Base-by-base conservation (phyloP, 1,284 basidiomycete genomes). In the Pyrrhoderma lamaoense region DNA sequence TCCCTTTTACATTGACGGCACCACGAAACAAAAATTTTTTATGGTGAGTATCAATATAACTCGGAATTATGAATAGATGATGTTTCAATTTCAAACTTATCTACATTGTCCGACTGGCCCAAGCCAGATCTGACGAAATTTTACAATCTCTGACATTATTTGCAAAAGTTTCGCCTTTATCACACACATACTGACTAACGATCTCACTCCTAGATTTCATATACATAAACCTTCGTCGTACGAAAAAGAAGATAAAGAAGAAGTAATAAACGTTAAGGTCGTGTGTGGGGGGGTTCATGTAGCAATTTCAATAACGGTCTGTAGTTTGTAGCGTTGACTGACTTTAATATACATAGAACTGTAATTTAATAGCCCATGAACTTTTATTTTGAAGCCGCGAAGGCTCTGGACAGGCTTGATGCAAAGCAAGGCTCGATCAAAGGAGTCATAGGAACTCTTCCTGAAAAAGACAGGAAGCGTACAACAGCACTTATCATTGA, bases 371-470 rank as follows among this genome's bases (percentile, higher is more conserved):
- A 31, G 27, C 11, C 27, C 5, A 94, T 94, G 91, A 93, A 93
- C 72, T 92, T 94, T 69, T 95, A 94, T 73, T 91, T 91, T 70
- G 83, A 88, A 63, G 89, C 89, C 57, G 85, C 85, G 55, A 76
- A 81, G 60, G 78, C 83, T 3, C 74, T 96, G 61, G 90, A 94
- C 64, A 82, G 82, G 58, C 75, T 96, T 52, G 88, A 93, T 64
- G 77, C 81, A 48, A 90, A 87, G 65, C 77, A 89, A 66, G 91
- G 91, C 11, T 93, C 89, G 5, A 86, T 96, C 64, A 86, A 91
- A 66, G 75, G 88, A 49, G 67, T 89, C 36, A 72, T 92, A 47
- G 79, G 80, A 19, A 78, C 78, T 27, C 72, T 91, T 18, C 79
- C 85, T 13, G 78, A 83, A 61, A 87, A 84, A 62, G 79, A 83